phyloP scores from a whole-genome alignment of 2,329 filamentous ascomycete species.

The Venturia nashicola region DNA sequence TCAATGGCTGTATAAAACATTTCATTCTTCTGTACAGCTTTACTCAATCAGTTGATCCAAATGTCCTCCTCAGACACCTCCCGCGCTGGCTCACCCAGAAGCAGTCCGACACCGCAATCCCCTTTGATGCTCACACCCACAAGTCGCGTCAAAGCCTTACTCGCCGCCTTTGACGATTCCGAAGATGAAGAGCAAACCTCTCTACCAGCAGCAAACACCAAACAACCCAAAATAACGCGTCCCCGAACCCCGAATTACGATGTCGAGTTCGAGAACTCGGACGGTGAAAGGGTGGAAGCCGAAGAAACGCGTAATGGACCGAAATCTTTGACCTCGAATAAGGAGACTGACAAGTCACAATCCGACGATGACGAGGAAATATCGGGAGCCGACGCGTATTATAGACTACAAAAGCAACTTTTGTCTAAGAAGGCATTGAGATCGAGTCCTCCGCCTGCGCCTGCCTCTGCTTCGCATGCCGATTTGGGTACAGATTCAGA shows the following conservation, averaged over 20 bases:
- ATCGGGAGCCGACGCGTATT: neutral
- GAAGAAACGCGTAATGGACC: neutral
- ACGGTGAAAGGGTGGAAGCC: neutral
- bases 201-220: neutral
- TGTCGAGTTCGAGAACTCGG: slow-evolving; percentile 5
- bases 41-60: neutral
- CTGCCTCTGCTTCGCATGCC: neutral
- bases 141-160: slow-evolving; percentile 36
- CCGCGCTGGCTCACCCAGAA: neutral
- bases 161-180: slow-evolving; percentile 33
- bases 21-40: neutral
- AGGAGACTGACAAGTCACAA: neutral
- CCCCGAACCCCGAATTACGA: neutral
- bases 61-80: neutral
- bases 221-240: neutral
- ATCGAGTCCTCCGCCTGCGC: neutral
- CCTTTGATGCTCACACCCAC: slow-evolving; percentile 25
- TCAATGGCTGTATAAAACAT: neutral
- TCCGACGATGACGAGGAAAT: neutral
- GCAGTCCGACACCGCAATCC: slow-evolving; percentile 4
- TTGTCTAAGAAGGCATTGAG: neutral
- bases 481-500: neutral
- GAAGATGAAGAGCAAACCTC: neutral
- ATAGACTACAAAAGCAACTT: neutral
- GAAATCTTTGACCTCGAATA: neutral